A percentile compares a stretch with the other conserved stretches of the same genome.
Evolutionary conservation across 2,329 filamentous ascomycete genomes (phyloP).

Genomic region (Orbilia quercus): DNA sequence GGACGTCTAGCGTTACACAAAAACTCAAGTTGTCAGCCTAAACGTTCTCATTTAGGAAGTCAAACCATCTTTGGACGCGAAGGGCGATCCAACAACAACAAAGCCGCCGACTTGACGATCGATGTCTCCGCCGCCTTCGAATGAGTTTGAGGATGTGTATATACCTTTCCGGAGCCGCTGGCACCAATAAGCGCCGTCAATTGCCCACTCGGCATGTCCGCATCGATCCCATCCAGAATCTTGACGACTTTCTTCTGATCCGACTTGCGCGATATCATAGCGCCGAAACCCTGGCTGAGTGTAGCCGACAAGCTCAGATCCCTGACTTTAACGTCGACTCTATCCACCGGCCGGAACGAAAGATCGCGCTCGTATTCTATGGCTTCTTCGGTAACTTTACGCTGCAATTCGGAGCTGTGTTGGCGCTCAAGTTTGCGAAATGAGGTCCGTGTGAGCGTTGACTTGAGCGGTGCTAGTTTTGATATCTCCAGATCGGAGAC

Average conservation of each 20-base stretch:
- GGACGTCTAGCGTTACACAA: constrained; percentile 66
- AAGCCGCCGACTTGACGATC: neutral
- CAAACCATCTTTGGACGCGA: constrained; percentile 1
- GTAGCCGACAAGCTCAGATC: constrained; percentile 51
- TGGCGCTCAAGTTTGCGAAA: constrained; percentile 34
- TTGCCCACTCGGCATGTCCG: constrained; percentile 73
- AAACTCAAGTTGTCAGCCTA: constrained; percentile 57
- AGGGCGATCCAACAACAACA: neutral
- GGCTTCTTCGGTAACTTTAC: constrained; percentile 20
- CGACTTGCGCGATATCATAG: constrained; percentile 12
- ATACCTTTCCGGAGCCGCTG: constrained; percentile 75
- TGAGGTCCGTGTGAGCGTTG: constrained; percentile 28
- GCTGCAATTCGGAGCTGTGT: constrained; percentile 20
- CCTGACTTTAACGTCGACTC: constrained; percentile 59
- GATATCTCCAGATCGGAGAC: constrained; percentile 26
- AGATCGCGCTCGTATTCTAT: constrained; percentile 34
- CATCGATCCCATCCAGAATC: constrained; percentile 73
- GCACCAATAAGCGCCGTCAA: constrained; percentile 81
- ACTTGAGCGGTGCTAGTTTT: constrained; percentile 30
- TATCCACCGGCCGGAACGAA: constrained; percentile 48
- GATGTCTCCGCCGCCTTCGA: neutral
- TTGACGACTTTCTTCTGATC: constrained; percentile 37
- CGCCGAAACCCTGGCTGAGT: constrained; percentile 61
- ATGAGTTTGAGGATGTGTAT: neutral
- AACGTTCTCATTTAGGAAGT: constrained; percentile 56